phyloP scores from a whole-genome alignment of 441 rosid species.

The Syzygium malaccense region DNA sequence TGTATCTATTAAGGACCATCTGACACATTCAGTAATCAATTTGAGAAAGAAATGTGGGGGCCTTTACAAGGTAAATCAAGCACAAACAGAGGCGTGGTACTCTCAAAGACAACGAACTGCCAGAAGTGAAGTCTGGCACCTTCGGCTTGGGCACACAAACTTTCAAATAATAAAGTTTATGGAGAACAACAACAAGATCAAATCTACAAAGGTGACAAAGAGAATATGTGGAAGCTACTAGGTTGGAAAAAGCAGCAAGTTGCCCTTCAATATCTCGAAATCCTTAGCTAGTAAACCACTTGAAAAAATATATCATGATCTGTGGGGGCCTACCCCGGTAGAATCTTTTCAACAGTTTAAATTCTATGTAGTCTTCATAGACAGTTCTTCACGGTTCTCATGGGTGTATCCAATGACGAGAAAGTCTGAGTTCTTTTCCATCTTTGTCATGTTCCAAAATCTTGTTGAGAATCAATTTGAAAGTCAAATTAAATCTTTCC shows the following conservation, averaged over 20 bases:
- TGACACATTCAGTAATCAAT: not conserved
- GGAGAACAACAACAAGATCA: not conserved
- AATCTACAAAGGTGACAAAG: not conserved
- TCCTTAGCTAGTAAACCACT: not conserved
- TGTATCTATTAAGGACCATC: too few relatives aligned
- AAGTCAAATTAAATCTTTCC: not conserved
- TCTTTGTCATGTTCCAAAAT: not conserved
- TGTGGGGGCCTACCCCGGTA: not conserved
- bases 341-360: not conserved
- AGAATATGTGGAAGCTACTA: not conserved
- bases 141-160: not conserved
- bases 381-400: not conserved
- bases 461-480: not conserved
- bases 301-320: not conserved
- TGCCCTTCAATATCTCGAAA: not conserved
- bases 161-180: not conserved
- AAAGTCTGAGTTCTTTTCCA: not conserved
- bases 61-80: not conserved
- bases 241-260: not conserved
- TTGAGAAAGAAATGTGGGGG: not conserved
- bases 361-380: not conserved
- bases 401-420: not conserved
- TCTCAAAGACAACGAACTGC: not conserved
- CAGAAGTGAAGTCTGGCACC: not conserved
- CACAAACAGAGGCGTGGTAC: not conserved